A percentile compares a stretch with the other conserved stretches of the same genome.
Evolutionary conservation across 768 basidiomycete genomes (phyloP).

Genomic region (Pleurotus cornucopiae): DNA sequence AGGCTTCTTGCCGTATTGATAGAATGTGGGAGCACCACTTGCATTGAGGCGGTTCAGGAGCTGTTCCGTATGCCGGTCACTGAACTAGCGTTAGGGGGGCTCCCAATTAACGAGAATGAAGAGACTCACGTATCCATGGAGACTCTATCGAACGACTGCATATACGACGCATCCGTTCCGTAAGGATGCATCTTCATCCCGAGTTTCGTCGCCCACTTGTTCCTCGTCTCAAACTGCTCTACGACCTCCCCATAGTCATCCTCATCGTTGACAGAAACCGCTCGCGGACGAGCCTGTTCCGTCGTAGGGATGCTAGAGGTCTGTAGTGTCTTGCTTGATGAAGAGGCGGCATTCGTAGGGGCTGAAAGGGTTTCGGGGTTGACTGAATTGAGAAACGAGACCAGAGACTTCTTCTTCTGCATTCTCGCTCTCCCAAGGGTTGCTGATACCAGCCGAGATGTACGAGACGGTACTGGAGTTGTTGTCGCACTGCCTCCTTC

Average conservation of each 20-base stretch:
- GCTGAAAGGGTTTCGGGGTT: slow-evolving; percentile 9
- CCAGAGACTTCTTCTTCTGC: slow-evolving; percentile 34
- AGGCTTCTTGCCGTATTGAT: slow-evolving; percentile 40
- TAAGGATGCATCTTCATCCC: slow-evolving; percentile 57
- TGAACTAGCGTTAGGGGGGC: slow-evolving; percentile 22
- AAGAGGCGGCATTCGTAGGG: slow-evolving; percentile 2
- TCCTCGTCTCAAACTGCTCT: slow-evolving; percentile 25
- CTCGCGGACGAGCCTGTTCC: not conserved
- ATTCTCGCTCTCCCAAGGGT: slow-evolving; percentile 14
- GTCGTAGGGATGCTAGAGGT: not conserved
- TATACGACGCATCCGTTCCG: slow-evolving; percentile 47
- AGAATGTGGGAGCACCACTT: slow-evolving; percentile 57
- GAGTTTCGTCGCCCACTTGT: slow-evolving; percentile 33
- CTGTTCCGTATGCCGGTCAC: slow-evolving; percentile 56
- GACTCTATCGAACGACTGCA: slow-evolving; percentile 61
- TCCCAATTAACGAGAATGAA: slow-evolving; percentile 7
- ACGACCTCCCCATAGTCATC: slow-evolving; percentile 17
- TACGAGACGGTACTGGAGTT: not conserved
- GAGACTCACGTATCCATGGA: slow-evolving; percentile 53
- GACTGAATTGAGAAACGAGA: slow-evolving; percentile 24
- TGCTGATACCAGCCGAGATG: not conserved
- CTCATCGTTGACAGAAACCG: slow-evolving; percentile 15
- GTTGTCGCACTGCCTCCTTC: not conserved
- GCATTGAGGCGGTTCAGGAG: slow-evolving; percentile 54
- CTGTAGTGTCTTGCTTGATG: not conserved